Base-by-base conservation (phyloP, 2,329 filamentous ascomycete genomes). In the Fusarium cicatricum region DNA sequence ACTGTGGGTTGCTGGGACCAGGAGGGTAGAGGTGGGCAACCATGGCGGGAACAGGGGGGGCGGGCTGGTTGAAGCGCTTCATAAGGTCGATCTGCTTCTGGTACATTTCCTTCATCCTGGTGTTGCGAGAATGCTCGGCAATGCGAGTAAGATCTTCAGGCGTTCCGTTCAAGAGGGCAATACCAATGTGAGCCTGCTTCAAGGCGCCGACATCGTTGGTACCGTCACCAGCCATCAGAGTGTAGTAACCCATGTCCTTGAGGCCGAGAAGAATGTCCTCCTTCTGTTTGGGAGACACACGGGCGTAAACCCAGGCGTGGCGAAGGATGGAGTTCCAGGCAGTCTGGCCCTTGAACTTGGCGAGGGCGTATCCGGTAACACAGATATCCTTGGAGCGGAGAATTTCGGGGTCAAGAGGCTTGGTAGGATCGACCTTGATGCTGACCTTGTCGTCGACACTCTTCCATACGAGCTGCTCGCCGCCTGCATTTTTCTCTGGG, bases 41-140 rank as follows among this genome's bases (percentile, higher is more conserved):
- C 68, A 92, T 81, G 55, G 88, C 79, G n/a, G 95, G 95, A 1
- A 98, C 90, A 1, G 95, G 95, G n/a, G 95, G 95, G 2, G 87
- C 75, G 12, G 93, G 91, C 75, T 97, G 93, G 74, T 96, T 97
- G 84, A 98, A 99, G 62, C 94, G 87, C 72, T 90, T 85, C 91
- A 99, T 97, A 74, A 99, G 83, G 40, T 88, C 81, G 52, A 90
- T 85, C 75, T 99, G 95, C 82, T 99, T 98, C 79, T 98, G 92
- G 74, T 99, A 99, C 62, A 99, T 86, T 64, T 97, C 93, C 83
- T 97, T 98, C 91, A 99, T 96, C 82, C 92, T 96, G 34, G 90
- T 96, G 75, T 92, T 96, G 67, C 95, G 90, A 70, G 90, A 89
- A 76, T 99, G 93, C 71, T 98, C 95, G 21, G 90, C 89, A 68